These are phyloP conservation scores for Coelastrella sp. DNA, from an alignment of 139 green algal species.

Conservation along the genomic window DNA sequence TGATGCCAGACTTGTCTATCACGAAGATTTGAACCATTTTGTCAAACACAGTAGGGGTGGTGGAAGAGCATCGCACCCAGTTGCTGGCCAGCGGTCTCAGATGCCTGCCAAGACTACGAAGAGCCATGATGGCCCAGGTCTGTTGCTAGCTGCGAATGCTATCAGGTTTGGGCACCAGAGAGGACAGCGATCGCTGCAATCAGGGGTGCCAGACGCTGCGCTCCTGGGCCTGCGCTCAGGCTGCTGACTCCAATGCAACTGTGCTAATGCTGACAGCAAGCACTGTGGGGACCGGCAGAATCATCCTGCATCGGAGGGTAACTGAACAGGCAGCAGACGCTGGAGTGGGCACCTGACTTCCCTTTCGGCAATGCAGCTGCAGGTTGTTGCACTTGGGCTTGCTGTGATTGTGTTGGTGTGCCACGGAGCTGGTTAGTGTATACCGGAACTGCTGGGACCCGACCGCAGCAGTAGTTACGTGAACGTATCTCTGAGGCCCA, in stretches of 20 bases:
- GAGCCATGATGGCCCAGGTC: constrained; percentile 16
- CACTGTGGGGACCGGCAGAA: too few species aligned
- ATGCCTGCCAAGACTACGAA: constrained; percentile 14
- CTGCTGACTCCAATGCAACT: too few species aligned
- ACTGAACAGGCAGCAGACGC: neutral
- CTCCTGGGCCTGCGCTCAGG: too few species aligned
- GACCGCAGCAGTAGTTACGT: neutral
- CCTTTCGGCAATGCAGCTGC: too few species aligned
- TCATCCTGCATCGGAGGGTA: neutral
- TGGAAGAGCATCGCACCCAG: constrained; percentile 3
- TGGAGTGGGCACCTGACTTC: too few species aligned
- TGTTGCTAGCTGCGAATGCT: too few species aligned
- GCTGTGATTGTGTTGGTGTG: too few species aligned
- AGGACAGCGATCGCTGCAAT: neutral
- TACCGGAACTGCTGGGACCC: neutral
- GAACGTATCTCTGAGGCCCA: too few species aligned
- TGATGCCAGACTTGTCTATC: constrained; percentile 64
- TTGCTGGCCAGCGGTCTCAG: neutral
- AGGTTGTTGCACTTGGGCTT: too few species aligned
- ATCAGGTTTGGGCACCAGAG: neutral
- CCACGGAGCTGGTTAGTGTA: neutral
- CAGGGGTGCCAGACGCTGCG: neutral
- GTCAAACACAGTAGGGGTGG: constrained; percentile 68
- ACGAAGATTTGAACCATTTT: constrained; percentile 69
- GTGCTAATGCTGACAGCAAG: too few species aligned